Percentiles rank a stretch among this genome's conserved stretches.
These are phyloP conservation scores for Akanthomyces muscarius DNA, from an alignment of 2,329 filamentous ascomycete species.

Conservation along the genomic window DNA sequence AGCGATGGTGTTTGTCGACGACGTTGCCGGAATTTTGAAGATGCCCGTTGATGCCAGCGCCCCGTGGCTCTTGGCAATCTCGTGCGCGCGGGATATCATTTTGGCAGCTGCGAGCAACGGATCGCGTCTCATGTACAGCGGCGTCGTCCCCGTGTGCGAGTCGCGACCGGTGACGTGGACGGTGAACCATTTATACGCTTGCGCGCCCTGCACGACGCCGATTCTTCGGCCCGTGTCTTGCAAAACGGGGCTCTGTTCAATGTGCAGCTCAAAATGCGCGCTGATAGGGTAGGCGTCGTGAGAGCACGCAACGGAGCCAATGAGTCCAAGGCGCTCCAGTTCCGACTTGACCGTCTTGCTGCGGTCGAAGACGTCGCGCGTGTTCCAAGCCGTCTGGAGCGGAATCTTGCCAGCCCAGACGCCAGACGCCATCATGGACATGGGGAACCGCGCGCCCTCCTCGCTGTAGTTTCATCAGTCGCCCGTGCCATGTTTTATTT, in stretches of 20 bases:
- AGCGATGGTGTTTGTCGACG: constrained; percentile 68
- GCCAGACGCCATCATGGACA: constrained; percentile 70
- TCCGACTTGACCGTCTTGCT: constrained; percentile 36
- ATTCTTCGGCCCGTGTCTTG: constrained; percentile 38
- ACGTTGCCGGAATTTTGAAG: constrained; percentile 47
- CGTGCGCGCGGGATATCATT: constrained; percentile 31
- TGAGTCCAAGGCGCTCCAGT: constrained; percentile 66
- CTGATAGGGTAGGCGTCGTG: constrained; percentile 50
- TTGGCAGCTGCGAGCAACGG: constrained; percentile 32
- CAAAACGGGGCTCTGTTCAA: constrained; percentile 77
- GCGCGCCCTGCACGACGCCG: constrained; percentile 31
- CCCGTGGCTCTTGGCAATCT: constrained; percentile 24
- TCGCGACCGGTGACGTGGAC: constrained; percentile 29
- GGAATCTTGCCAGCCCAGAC: constrained; percentile 71
- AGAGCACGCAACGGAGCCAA: constrained; percentile 33
- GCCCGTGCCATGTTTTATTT: not conserved
- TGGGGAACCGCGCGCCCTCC: constrained; percentile 75
- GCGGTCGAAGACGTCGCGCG: constrained; percentile 52
- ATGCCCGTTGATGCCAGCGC: constrained; percentile 32
- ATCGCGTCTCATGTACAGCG: constrained; percentile 31
- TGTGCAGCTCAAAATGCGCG: constrained; percentile 80
- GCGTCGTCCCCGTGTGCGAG: constrained; percentile 30
- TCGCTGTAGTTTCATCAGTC: constrained; percentile 46
- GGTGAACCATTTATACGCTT: constrained; percentile 32
- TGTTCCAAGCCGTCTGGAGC: constrained; percentile 55